These are phyloP conservation scores for Austroboletus niveus DNA, from an alignment of 1,284 basidiomycete species.

Conservation along the genomic window DNA sequence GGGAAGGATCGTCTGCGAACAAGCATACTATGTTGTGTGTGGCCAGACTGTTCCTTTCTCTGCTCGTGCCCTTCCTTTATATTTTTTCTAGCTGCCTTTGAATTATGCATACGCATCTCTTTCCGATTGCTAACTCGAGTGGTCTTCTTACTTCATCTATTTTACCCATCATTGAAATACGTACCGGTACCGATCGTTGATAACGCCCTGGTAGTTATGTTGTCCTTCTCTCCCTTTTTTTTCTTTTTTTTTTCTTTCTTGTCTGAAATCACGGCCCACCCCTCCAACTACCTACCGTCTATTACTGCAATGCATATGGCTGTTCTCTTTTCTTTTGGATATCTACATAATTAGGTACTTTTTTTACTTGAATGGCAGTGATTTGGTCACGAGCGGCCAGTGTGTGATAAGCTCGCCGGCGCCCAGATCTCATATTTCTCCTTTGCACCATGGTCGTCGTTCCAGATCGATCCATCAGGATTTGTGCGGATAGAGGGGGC, in stretches of 20 bases:
- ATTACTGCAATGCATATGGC: slow-evolving; percentile 22
- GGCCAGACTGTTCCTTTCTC: slow-evolving; percentile 9
- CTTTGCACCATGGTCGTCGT: slow-evolving; percentile 22
- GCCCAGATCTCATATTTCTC: too few species aligned
- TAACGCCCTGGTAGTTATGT: slow-evolving; percentile 20
- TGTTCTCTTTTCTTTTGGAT: slow-evolving; percentile 14
- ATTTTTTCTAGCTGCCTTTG: neutral
- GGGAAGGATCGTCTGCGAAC: slow-evolving; percentile 5
- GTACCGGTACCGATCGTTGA: slow-evolving; percentile 23
- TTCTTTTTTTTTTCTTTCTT: slow-evolving; percentile 4
- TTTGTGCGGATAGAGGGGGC: slow-evolving; percentile 62
- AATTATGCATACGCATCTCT: slow-evolving; percentile 1
- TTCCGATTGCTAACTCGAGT: slow-evolving; percentile 17
- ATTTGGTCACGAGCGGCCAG: too few species aligned
- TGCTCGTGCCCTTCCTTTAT: neutral
- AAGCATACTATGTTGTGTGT: slow-evolving; percentile 1
- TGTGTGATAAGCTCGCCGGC: too few species aligned
- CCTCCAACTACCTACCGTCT: slow-evolving; percentile 6
- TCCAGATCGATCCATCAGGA: slow-evolving; percentile 59
- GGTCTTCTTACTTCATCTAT: slow-evolving; percentile 16
- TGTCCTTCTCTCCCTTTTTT: slow-evolving; percentile 9
- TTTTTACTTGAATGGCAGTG: too few species aligned
- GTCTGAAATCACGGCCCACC: neutral
- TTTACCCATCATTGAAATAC: slow-evolving; percentile 16
- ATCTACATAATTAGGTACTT: slow-evolving; percentile 9